phyloP scores from a whole-genome alignment of 2,329 filamentous ascomycete species.

The Akanthomyces muscarius region DNA sequence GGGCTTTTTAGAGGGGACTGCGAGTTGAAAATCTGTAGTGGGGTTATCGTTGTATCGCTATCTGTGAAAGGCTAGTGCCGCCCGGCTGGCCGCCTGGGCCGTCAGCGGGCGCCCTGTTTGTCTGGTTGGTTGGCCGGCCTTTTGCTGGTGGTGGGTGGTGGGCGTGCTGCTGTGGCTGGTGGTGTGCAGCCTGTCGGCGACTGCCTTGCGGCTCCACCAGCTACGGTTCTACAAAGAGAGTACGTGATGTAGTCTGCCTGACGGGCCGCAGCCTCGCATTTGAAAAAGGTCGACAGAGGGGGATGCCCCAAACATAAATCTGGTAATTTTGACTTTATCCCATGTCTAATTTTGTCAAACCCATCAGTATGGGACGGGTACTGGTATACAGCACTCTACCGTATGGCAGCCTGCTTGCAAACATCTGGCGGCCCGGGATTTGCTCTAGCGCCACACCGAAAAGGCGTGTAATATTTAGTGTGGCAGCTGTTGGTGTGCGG shows the following conservation, averaged over 20 bases:
- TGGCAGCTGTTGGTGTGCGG: not conserved
- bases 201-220: no score
- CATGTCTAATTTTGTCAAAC: not conserved
- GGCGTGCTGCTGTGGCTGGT: not conserved
- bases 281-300: not conserved
- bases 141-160: no score
- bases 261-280: not conserved
- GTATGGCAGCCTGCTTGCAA: not conserved
- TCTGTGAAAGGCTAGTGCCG: conserved; percentile 11
- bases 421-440: not conserved
- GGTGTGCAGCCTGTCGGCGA: not conserved
- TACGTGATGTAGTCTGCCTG: not conserved
- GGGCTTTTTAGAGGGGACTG: conserved; percentile 13
- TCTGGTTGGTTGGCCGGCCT: not conserved
- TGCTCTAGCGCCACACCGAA: not conserved
- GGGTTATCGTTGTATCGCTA: conserved; percentile 11
- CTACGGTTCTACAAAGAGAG: no score
- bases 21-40: conserved; percentile 19
- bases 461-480: not conserved
- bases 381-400: not conserved
- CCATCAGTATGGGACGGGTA: not conserved
- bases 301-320: not conserved
- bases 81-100: not conserved
- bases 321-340: no score
- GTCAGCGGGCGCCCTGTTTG: not conserved